Evolutionary conservation across 257 asterid genomes (phyloP).

Genomic region (Solanum pinnatisectum): DNA sequence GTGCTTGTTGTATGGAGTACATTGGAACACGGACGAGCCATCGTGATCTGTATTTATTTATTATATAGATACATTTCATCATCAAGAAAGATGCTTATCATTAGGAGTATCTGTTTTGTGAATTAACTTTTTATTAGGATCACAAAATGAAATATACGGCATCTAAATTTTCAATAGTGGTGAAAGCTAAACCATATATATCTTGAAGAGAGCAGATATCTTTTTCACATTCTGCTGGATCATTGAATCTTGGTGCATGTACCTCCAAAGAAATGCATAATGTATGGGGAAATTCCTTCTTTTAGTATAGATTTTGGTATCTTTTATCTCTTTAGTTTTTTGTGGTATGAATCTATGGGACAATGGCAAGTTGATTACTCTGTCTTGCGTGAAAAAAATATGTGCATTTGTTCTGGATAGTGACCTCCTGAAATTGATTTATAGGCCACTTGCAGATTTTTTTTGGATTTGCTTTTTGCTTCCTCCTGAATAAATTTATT

Average conservation of each 20-base stretch:
- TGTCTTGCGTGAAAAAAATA: not conserved
- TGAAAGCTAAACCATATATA: not conserved
- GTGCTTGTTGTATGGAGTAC: not conserved
- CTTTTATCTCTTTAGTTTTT: not conserved
- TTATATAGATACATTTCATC: not conserved
- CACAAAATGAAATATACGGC: not conserved
- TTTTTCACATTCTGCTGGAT: not conserved
- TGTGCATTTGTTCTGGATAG: not conserved
- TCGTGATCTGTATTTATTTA: not conserved
- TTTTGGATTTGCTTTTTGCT: not conserved
- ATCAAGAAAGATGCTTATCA: not conserved
- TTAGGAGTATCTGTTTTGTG: not conserved
- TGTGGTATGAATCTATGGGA: not conserved
- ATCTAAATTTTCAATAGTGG: not conserved
- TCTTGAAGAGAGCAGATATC: not conserved
- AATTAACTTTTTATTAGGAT: not conserved
- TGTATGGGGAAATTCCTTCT: not conserved
- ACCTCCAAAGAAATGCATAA: not conserved
- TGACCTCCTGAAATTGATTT: not conserved
- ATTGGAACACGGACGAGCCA: not conserved
- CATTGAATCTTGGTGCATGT: not conserved
- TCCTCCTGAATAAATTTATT: not conserved
- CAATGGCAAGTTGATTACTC: not conserved
- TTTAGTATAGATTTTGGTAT: not conserved
- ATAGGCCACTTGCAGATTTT: not conserved